Conservation (phyloP, 768 basidiomycete species). For the Boletus rufocinnamomeus region DNA sequence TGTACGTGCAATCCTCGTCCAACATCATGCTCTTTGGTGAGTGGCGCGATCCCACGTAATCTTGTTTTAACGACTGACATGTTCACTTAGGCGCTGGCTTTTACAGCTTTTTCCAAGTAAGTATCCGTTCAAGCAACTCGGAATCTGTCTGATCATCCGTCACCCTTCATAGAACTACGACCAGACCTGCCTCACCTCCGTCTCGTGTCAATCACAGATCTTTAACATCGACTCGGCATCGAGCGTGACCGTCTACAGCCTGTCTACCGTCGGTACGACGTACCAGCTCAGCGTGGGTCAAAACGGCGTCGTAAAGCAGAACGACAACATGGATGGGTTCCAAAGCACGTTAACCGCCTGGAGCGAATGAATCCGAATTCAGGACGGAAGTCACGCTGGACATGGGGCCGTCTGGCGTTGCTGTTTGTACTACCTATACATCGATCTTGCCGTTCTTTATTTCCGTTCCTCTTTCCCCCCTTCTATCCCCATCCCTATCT, state of each 20-base stretch:
- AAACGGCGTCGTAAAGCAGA: constrained; percentile 36
- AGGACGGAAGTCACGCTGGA: not conserved
- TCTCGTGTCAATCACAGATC: constrained; percentile 45
- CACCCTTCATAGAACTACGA: constrained; percentile 36
- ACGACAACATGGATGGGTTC: constrained; percentile 43
- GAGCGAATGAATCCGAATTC: not conserved
- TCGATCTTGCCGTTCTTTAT: not conserved
- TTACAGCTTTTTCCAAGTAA: constrained; percentile 50
- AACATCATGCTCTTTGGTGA: constrained; percentile 47
- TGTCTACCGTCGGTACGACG: constrained; percentile 47
- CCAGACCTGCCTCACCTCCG: constrained; percentile 37
- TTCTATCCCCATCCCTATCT: not conserved
- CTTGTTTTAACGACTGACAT: constrained; percentile 29
- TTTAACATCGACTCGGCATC: constrained; percentile 44
- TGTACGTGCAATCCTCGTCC: constrained; percentile 35
- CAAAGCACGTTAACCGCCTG: constrained; percentile 37
- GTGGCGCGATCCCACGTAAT: constrained; percentile 23
- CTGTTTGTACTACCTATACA: not conserved
- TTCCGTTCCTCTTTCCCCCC: not conserved
- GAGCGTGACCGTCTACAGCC: constrained; percentile 40
- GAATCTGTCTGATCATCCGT: not conserved
- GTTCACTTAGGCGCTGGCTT: constrained; percentile 43
- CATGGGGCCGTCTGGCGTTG: not conserved
- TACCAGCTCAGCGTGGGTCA: constrained; percentile 42
- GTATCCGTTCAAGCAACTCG: not conserved